phyloP scores from a whole-genome alignment of 495 filamentous ascomycete species.

The Penicillium verhagenii region DNA sequence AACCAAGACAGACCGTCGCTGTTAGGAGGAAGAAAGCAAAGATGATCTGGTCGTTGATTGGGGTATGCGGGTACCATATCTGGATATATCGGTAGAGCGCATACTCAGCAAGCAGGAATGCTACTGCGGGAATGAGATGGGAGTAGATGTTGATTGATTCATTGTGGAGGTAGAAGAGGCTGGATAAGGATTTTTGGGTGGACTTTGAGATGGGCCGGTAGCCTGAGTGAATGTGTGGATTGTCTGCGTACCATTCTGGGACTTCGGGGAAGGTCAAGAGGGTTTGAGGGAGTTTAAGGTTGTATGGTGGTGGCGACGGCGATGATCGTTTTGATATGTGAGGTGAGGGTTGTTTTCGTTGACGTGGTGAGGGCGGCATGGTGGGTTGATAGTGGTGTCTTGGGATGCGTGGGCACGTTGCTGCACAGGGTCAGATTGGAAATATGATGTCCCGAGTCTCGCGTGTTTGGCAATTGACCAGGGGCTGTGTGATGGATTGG shows the following conservation, averaged over 20 bases:
- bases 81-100: constrained; percentile 23
- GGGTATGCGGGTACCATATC: not conserved
- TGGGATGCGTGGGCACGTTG: not conserved
- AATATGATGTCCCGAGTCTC: not conserved
- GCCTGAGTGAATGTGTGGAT: constrained; percentile 25
- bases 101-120: constrained; percentile 18
- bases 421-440: not conserved
- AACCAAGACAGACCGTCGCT: constrained; percentile 19
- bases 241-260: constrained; percentile 32
- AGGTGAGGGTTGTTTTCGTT: not conserved
- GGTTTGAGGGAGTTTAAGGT: not conserved
- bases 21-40: constrained; percentile 31
- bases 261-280: constrained; percentile 16
- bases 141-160: constrained; percentile 38
- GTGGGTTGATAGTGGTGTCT: not conserved
- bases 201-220: constrained; percentile 35
- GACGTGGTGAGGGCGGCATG: not conserved
- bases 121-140: constrained; percentile 26
- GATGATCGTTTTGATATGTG: not conserved
- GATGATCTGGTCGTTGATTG: constrained; percentile 3
- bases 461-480: not conserved
- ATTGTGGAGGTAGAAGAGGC: constrained; percentile 34
- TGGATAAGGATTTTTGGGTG: constrained; percentile 24
- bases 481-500: not conserved
- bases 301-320: not conserved